Percentiles rank a stretch among this genome's conserved stretches.
phyloP scores from a whole-genome alignment of 2,329 filamentous ascomycete genomes.

The Kalmusia sp. region DNA sequence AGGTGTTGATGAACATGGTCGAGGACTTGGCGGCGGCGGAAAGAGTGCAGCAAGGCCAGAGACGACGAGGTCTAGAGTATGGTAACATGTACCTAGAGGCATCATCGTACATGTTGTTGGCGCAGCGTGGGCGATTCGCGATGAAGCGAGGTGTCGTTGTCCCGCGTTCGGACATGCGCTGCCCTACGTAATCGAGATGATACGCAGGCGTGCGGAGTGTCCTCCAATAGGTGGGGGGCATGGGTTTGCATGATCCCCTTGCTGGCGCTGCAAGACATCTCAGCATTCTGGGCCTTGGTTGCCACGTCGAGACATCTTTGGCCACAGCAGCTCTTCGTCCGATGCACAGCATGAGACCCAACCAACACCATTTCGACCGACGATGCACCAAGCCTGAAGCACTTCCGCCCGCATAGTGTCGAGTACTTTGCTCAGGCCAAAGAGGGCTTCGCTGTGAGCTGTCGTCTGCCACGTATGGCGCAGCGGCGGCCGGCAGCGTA shows the following conservation, averaged over 20 bases:
- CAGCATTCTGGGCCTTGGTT: slow-evolving; percentile 16
- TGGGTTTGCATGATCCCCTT: slow-evolving; percentile 25
- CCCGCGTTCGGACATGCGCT: slow-evolving; percentile 10
- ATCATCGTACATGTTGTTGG: not conserved
- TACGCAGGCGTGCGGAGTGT: slow-evolving; percentile 21
- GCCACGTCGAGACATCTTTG: slow-evolving; percentile 14
- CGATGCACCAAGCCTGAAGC: slow-evolving; percentile 34
- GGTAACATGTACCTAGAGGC: not conserved
- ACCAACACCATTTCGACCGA: slow-evolving; percentile 30
- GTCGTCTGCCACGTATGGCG: slow-evolving; percentile 31
- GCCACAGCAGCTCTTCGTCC: slow-evolving; percentile 26
- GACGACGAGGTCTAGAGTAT: no score
- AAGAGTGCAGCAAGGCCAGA: no score
- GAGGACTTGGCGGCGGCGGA: not conserved
- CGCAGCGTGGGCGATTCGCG: not conserved
- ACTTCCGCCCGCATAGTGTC: slow-evolving; percentile 21
- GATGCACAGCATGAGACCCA: slow-evolving; percentile 37
- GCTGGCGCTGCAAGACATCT: slow-evolving; percentile 32
- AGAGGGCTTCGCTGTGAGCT: slow-evolving; percentile 24
- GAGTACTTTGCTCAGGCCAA: slow-evolving; percentile 23
- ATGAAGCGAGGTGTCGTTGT: slow-evolving; percentile 7
- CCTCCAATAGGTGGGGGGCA: slow-evolving; percentile 27
- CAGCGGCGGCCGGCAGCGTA: slow-evolving; percentile 31
- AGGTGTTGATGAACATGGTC: not conserved
- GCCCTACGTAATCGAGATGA: slow-evolving; percentile 32